Percentiles rank a stretch among this genome's conserved stretches.
phyloP scores from a whole-genome alignment of 768 basidiomycete species.

The Tephrocybe sp. region DNA sequence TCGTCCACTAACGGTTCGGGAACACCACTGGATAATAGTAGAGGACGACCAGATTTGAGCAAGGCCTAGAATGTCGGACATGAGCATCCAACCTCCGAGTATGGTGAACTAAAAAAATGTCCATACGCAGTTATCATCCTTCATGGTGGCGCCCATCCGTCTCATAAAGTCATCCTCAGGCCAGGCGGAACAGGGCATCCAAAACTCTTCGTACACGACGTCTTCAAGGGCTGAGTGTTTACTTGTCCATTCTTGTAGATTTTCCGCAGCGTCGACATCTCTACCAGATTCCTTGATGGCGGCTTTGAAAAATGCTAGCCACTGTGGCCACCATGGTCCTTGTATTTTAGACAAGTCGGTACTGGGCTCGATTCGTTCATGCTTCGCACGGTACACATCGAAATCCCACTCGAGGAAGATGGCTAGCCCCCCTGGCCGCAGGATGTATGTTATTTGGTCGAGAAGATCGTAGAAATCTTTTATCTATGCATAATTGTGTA shows the following conservation, averaged over 20 bases:
- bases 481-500: conserved; percentile 38
- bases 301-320: conserved; percentile 53
- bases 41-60: conserved; percentile 59
- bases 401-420: conserved; percentile 73
- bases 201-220: conserved; percentile 56
- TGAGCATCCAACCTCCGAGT: background rate
- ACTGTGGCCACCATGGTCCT: conserved; percentile 61
- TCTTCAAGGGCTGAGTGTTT: conserved; percentile 59
- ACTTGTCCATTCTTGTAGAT: conserved; percentile 55
- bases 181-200: conserved; percentile 63
- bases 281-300: conserved; percentile 62
- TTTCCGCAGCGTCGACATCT: conserved; percentile 58
- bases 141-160: conserved; percentile 43
- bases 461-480: conserved; percentile 64
- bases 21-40: conserved; percentile 65
- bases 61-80: conserved; percentile 48
- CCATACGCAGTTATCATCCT: conserved; percentile 57
- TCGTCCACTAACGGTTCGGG: conserved; percentile 50
- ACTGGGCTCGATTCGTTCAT: conserved; percentile 41
- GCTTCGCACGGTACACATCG: conserved; percentile 52
- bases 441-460: conserved; percentile 62
- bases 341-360: conserved; percentile 39
- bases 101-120: background rate
- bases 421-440: conserved; percentile 71
- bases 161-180: conserved; percentile 36